phyloP scores from a whole-genome alignment of 805 yeast species.

The Spathaspora passalidarum region DNA sequence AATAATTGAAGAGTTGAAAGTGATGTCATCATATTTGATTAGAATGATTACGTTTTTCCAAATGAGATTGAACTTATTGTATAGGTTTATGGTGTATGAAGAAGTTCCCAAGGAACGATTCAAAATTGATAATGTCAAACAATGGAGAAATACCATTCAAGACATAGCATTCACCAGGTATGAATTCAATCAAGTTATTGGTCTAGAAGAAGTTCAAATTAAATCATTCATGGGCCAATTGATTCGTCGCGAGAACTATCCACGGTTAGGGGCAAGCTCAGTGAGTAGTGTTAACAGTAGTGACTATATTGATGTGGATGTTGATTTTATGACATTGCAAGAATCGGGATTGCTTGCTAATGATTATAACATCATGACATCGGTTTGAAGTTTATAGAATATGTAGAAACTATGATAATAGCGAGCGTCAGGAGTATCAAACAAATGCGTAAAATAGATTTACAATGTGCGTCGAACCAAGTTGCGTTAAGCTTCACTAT shows the following conservation, averaged over 20 bases:
- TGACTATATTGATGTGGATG: constrained; percentile 4
- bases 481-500: too few species aligned
- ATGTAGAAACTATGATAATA: too few species aligned
- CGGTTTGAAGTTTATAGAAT: not conserved
- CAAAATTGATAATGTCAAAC: constrained; percentile 21
- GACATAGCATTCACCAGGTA: constrained; percentile 21
- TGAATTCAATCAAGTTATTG: constrained; percentile 18
- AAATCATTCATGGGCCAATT: constrained; percentile 11
- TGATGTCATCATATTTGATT: constrained; percentile 26
- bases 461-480: too few species aligned
- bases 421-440: too few species aligned
- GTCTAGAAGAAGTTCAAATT: constrained; percentile 19
- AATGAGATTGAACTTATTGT: constrained; percentile 24
- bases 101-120: constrained; percentile 16
- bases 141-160: constrained; percentile 26
- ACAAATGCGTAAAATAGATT: too few species aligned
- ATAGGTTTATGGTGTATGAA: constrained; percentile 26
- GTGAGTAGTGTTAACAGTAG: not conserved
- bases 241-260: constrained; percentile 14
- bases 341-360: constrained; percentile 11
- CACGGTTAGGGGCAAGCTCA: constrained; percentile 3
- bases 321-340: constrained; percentile 13
- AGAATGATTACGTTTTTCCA: constrained; percentile 30
- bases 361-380: constrained; percentile 8
- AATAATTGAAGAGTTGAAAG: constrained; percentile 15